phyloP scores from a whole-genome alignment of 306 rosid genomes.

The Neltuma alba region DNA sequence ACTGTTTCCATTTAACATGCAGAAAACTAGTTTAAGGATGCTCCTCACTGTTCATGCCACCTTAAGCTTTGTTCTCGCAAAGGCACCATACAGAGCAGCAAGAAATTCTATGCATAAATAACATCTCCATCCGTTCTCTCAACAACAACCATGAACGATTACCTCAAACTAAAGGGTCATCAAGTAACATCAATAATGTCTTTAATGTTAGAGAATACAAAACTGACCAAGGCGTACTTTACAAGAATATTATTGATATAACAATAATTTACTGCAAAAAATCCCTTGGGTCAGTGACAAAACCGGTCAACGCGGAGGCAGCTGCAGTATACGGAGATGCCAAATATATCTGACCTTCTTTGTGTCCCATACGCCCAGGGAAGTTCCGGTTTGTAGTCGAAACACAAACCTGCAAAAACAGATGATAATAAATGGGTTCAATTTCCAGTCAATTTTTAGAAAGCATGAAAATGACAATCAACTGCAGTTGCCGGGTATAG shows the following conservation, averaged over 20 bases:
- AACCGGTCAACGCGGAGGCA: conserved; percentile 97
- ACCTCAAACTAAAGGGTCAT: background rate
- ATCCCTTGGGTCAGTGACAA: conserved; percentile 90
- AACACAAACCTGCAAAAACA: conserved; percentile 72
- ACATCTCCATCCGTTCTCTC: background rate
- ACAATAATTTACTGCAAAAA: conserved; percentile 65
- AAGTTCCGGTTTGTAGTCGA: conserved; percentile 86
- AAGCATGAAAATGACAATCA: conserved; percentile 27
- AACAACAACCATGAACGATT: too few relatives aligned
- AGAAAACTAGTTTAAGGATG: too few relatives aligned
- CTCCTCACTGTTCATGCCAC: too few relatives aligned
- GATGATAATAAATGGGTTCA: background rate
- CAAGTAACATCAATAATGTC: background rate
- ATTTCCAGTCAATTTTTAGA: conserved; percentile 1
- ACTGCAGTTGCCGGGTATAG: too few relatives aligned
- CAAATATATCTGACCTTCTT: conserved; percentile 86
- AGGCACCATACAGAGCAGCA: too few relatives aligned
- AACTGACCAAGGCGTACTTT: conserved; percentile 16
- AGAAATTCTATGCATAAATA: too few relatives aligned
- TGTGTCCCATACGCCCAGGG: conserved; percentile 98
- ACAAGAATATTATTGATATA: background rate
- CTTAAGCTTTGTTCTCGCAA: too few relatives aligned
- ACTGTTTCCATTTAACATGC: too few relatives aligned
- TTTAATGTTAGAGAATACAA: conserved; percentile 27
- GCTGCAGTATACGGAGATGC: conserved; percentile 98